These are phyloP conservation scores for Hyaloraphidium curvatum DNA, from an alignment of 192 early-diverging fungal species.

Conservation along the genomic window DNA sequence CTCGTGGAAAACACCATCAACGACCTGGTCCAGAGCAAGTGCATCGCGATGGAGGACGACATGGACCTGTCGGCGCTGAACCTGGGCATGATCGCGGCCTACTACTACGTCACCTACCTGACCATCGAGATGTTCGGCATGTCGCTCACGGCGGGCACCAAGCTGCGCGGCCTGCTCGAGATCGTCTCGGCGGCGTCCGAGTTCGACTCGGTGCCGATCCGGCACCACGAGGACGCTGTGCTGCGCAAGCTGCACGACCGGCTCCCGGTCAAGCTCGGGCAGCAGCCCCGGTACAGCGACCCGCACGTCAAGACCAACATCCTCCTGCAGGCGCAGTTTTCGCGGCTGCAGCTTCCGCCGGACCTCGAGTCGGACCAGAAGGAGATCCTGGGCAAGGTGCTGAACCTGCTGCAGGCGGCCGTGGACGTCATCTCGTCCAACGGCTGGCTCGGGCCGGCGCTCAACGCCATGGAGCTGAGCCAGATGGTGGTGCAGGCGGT, in stretches of 20 bases:
- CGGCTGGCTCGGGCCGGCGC: constrained; percentile 74
- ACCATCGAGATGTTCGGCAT: constrained; percentile 88
- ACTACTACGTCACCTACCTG: constrained; percentile 86
- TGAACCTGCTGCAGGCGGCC: constrained; percentile 77
- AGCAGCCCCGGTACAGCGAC: constrained; percentile 53
- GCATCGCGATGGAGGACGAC: constrained; percentile 43
- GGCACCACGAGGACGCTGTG: constrained; percentile 76
- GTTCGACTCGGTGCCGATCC: constrained; percentile 77
- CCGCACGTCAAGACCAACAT: constrained; percentile 86
- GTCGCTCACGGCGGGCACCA: constrained; percentile 69
- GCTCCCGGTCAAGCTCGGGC: constrained; percentile 54
- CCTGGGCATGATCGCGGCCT: constrained; percentile 92
- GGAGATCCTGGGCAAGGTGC: constrained; percentile 29
- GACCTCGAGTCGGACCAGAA: constrained; percentile 87
- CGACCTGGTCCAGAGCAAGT: constrained; percentile 73
- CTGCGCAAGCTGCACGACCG: constrained; percentile 64
- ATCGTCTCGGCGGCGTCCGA: constrained; percentile 86
- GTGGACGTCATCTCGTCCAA: constrained; percentile 87
- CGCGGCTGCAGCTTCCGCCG: constrained; percentile 65
- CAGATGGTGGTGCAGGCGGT: constrained; percentile 96
- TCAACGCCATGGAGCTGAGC: constrained; percentile 87
- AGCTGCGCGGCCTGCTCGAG: constrained; percentile 75
- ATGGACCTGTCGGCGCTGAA: constrained; percentile 66
- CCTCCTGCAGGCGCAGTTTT: constrained; percentile 89
- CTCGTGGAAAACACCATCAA: constrained; percentile 78